Percentiles rank a stretch among this genome's conserved stretches.
Conservation (phyloP, 257 asterid genomes). For the Parsonsia alboflavescens region DNA sequence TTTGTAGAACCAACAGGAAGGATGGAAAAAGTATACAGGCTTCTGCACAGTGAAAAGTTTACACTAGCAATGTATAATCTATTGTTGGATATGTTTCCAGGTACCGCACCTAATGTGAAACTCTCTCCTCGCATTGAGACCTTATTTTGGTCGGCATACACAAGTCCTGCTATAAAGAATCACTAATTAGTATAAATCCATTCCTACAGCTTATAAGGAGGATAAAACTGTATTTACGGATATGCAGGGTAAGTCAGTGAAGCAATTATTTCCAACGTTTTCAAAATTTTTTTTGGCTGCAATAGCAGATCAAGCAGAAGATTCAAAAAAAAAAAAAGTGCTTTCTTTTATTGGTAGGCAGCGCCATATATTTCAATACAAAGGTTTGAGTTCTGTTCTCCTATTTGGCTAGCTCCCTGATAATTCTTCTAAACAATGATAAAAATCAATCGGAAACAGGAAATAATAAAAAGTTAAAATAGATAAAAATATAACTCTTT, state of each 20-base stretch:
- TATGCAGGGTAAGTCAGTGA: not conserved
- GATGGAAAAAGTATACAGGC: constrained; percentile 22
- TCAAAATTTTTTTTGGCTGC: not conserved
- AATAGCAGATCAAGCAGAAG: not conserved
- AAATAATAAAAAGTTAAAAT: not conserved
- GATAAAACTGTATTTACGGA: not conserved
- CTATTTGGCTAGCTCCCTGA: not conserved
- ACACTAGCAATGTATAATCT: constrained; percentile 31
- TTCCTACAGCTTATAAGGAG: not conserved
- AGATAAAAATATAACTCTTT: not conserved
- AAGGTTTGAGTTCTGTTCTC: not conserved
- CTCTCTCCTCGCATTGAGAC: constrained; percentile 35
- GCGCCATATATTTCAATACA: not conserved
- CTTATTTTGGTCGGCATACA: constrained; percentile 36
- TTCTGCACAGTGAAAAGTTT: constrained; percentile 25
- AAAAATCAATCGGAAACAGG: not conserved
- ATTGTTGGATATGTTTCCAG: constrained; percentile 27
- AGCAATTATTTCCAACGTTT: not conserved
- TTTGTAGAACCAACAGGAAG: constrained; percentile 30
- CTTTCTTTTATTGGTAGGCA: not conserved
- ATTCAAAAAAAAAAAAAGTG: not conserved
- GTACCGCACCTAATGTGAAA: constrained; percentile 26
- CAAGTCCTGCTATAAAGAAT: constrained; percentile 33
- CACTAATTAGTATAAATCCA: constrained; percentile 14
- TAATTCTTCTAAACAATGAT: not conserved